phyloP scores from a whole-genome alignment of 2,329 filamentous ascomycete genomes.

The Sporothrix brunneoviolacea region DNA sequence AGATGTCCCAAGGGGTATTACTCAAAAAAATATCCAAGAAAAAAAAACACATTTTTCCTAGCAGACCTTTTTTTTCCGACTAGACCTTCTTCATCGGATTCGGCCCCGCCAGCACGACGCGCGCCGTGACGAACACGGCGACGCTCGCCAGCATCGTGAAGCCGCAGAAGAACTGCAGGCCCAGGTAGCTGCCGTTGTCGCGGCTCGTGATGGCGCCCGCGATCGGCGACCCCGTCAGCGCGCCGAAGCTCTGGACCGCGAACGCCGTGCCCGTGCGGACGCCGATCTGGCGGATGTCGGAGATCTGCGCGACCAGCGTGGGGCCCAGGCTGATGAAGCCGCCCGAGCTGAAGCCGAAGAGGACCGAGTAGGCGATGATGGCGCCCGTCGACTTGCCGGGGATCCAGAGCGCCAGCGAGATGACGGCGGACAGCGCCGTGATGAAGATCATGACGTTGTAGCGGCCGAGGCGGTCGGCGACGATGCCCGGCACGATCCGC shows the following conservation, averaged over 20 bases:
- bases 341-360: constrained; percentile 61
- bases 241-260: constrained; percentile 48
- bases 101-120: constrained; percentile 24
- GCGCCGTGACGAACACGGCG: constrained; percentile 20
- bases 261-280: constrained; percentile 52
- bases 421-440: constrained; percentile 33
- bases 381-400: constrained; percentile 40
- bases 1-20: too few relatives aligned
- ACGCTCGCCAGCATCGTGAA: constrained; percentile 30
- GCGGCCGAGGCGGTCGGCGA: constrained; percentile 35
- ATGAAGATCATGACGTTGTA: constrained; percentile 41
- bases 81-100: constrained; percentile 20
- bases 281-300: constrained; percentile 53
- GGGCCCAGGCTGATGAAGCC: constrained; percentile 54
- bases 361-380: constrained; percentile 51
- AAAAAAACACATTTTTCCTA: background rate
- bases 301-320: constrained; percentile 53
- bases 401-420: constrained; percentile 37
- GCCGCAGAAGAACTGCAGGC: constrained; percentile 52
- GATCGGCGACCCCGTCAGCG: constrained; percentile 52
- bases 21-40: background rate
- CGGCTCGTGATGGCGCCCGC: constrained; percentile 42
- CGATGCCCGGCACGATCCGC: constrained; percentile 44
- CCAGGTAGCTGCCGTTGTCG: constrained; percentile 39
- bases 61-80: background rate